phyloP scores from a whole-genome alignment of 371 early-diverging fungal species.

The Mucor saturninus region DNA sequence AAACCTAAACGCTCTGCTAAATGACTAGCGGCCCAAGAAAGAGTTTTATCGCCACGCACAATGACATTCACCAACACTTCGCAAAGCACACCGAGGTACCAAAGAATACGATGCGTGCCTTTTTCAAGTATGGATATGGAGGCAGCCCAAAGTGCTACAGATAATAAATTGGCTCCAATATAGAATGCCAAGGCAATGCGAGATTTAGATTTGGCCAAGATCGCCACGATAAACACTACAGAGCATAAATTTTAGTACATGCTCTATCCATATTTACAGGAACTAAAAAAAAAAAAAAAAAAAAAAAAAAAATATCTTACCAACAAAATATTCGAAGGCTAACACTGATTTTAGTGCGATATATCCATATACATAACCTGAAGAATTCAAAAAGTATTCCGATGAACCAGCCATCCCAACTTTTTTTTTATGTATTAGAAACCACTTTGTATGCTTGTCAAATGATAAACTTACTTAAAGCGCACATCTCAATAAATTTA shows the following conservation, averaged over 20 bases:
- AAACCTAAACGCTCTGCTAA: conserved; percentile 63
- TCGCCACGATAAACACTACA: conserved; percentile 45
- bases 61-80: conserved; percentile 57
- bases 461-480: conserved; percentile 47
- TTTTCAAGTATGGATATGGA: conserved; percentile 48
- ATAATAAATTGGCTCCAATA: conserved; percentile 53
- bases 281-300: background rate
- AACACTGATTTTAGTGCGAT: conserved; percentile 56
- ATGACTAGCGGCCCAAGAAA: conserved; percentile 68
- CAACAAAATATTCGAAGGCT: conserved; percentile 59
- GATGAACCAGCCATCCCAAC: conserved; percentile 57
- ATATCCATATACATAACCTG: conserved; percentile 57
- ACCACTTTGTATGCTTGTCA: background rate
- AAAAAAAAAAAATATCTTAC: conserved; percentile 30
- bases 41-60: conserved; percentile 50
- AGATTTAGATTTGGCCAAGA: conserved; percentile 51
- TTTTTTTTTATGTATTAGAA: conserved; percentile 8
- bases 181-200: conserved; percentile 45
- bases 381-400: conserved; percentile 50
- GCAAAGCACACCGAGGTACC: conserved; percentile 54
- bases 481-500: conserved; percentile 57
- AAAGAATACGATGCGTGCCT: conserved; percentile 53
- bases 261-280: background rate
- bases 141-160: conserved; percentile 58
- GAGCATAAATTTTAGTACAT: background rate